Evolutionary conservation across 495 filamentous ascomycete genomes (phyloP).

Genomic region (Aspergillus asperescens): DNA sequence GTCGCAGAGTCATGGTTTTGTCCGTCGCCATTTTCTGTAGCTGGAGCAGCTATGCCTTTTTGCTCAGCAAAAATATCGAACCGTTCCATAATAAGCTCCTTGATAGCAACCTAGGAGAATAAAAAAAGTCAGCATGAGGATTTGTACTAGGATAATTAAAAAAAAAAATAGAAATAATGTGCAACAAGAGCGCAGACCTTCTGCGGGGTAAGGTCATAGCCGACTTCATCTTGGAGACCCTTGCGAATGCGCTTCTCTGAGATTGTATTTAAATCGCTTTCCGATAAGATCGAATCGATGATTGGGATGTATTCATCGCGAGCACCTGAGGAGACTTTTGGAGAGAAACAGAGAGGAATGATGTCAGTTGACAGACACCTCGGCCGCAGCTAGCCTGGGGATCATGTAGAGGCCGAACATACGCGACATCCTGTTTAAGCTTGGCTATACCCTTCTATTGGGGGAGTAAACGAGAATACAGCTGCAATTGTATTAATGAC

Average conservation of each 20-base stretch:
- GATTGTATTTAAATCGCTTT: conserved; percentile 80
- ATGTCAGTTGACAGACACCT: conserved; percentile 24
- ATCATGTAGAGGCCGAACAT: conserved; percentile 24
- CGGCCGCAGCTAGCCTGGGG: conserved; percentile 15
- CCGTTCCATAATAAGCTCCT: conserved; percentile 76
- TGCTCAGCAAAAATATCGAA: conserved; percentile 72
- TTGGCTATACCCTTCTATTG: conserved; percentile 5
- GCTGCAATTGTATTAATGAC: conserved; percentile 15
- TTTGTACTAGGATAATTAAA: too few relatives aligned
- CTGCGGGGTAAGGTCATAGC: conserved; percentile 76
- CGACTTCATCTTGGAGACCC: conserved; percentile 67
- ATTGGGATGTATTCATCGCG: conserved; percentile 68
- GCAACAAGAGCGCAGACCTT: conserved; percentile 56
- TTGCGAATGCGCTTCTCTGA: conserved; percentile 90
- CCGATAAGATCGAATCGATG: conserved; percentile 84
- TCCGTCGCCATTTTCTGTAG: conserved; percentile 42
- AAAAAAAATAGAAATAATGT: conserved; percentile 5
- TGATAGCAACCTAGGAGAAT: conserved; percentile 62
- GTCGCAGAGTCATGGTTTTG: conserved; percentile 29
- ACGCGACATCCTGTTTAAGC: conserved; percentile 37
- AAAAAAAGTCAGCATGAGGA: conserved; percentile 5
- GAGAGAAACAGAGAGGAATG: conserved; percentile 15
- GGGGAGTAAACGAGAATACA: not conserved
- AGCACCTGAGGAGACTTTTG: conserved; percentile 61
- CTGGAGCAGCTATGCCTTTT: conserved; percentile 32